Evolutionary conservation across 805 yeast species (phyloP), one percentile per base, ranked within the genome.

Genomic region (Candida nonsorbophila): DNA sequence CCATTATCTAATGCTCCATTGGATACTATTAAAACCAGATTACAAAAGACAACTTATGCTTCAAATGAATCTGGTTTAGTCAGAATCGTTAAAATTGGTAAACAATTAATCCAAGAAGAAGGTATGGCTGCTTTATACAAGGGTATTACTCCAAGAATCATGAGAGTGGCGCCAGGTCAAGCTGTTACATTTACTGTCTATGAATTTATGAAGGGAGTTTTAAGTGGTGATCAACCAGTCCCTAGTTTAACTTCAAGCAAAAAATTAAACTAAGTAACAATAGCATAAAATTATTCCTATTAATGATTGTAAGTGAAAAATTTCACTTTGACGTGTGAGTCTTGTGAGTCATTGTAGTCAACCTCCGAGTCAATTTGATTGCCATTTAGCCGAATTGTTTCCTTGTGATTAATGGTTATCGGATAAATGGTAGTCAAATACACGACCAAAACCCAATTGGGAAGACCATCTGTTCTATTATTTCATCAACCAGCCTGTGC

Each of bases 101-200:
- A 66, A 27, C 88, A 80, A 49, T 72, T 90, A 58, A 66, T 88
- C 43, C 79, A 77, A 53, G 94, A 86, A 66, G 95, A 87, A 62
- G 98, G 98, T 31, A 47, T 53, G 22, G 55, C 55, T 32, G 70
- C 70, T 11, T 58, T 53, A 29, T 53, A 53, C 38, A 53, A 53
- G 32, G 98, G 98, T 65, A 90, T 90, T 53, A 87, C 97, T 14
- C 98, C 98, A 46, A 81, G 98, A 67, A 90, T 90, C 45, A 88
- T 90, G 94, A 82, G 98, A 66, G 98, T 90, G 29, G 98, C 98
- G 8, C 97, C 98, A 14, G 98, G 98, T 38, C 98, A 90, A 65
- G 97, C 97, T 32, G 97, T 90, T 33, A 92, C 97, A 11, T 90
- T 90, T 66, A 92, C 97, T 6, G 95, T 92, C 24, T 90, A 90